Base-by-base conservation (phyloP, 257 asterid genomes). In the Marsdenia floribunda region DNA sequence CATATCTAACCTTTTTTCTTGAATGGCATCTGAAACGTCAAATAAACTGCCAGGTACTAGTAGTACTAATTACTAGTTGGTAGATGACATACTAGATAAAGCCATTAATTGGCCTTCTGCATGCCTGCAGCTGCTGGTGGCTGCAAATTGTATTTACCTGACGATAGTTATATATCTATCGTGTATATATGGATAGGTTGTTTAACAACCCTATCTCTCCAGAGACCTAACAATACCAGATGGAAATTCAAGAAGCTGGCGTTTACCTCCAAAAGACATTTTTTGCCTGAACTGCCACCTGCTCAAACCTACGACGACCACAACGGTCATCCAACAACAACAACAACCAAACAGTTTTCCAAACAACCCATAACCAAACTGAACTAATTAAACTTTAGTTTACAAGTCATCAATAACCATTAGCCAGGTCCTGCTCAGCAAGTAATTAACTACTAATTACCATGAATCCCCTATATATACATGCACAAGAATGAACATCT, bases 361-460 rank as follows among this genome's bases (percentile, higher is more conserved):
- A 37, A 79, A 73, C 79, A 79, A 79, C 52, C 78, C 61, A 59
- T 49, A 78, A 78, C 78, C 58, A 73, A 55, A 78, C 64, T 66
- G 52, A 58, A 68, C 66, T 21, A 10, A 21, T 29, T 29, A 53
- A 16, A 21, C 13, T 6, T 33, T 65, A 26, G 59, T 78, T 40
- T 35, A 35, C 29, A 46, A 22, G n/a, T 58, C 1, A 44, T 7
- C 40, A n/a, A 22, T 58, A 0, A 42, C 4, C 40, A 9, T 3
- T 24, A 7, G 42, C 33, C 1, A 29, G 60, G 3, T n/a, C 35
- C 66, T 29, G 38, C 2, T 6, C 55, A 15, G 3, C 42, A 59
- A 0, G 15, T 18, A 3, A 24, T 8, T 24, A n/a, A n/a, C n/a
- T n/a, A 1, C 33, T 29, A 29, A 29, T 29, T 29, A 29, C 33